phyloP scores from a whole-genome alignment of 352 stramenopile genomes.

The Globisporangium ultimum region DNA sequence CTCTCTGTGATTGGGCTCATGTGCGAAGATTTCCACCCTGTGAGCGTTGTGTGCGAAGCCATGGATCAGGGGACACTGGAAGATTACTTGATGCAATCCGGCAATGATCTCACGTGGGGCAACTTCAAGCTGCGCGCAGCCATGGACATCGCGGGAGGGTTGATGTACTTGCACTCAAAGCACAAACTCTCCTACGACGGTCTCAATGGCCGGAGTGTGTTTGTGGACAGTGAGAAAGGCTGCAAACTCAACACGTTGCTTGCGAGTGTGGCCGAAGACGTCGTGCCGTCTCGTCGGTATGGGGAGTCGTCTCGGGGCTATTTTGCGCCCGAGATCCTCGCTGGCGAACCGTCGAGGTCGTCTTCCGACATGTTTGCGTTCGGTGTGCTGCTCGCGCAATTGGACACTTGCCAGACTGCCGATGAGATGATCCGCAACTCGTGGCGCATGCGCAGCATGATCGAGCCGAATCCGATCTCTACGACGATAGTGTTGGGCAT shows the following conservation, averaged over 20 bases:
- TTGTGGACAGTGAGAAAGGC: conserved; percentile 66
- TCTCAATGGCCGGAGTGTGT: conserved; percentile 62
- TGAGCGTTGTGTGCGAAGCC: conserved; percentile 66
- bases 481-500: conserved; percentile 23
- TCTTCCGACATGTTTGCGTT: conserved; percentile 77
- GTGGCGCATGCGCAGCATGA: conserved; percentile 43
- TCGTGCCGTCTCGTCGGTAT: conserved; percentile 1
- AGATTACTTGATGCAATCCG: conserved; percentile 37
- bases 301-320: conserved; percentile 26
- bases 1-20: conserved; percentile 59
- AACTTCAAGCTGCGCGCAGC: conserved; percentile 80
- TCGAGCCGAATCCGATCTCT: conserved; percentile 23
- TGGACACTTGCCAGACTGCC: conserved; percentile 54
- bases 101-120: conserved; percentile 51
- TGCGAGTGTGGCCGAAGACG: conserved; percentile 45
- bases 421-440: conserved; percentile 66
- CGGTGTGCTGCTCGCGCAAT: conserved; percentile 54
- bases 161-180: conserved; percentile 80
- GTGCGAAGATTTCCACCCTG: conserved; percentile 51
- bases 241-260: conserved; percentile 81
- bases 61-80: conserved; percentile 72
- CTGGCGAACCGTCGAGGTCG: conserved; percentile 33
- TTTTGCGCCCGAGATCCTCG: conserved; percentile 57
- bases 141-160: conserved; percentile 49
- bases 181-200: conserved; percentile 71